Evolutionary conservation across 345 rosid genomes (phyloP).

Genomic region (Capsella bursapastoris): DNA sequence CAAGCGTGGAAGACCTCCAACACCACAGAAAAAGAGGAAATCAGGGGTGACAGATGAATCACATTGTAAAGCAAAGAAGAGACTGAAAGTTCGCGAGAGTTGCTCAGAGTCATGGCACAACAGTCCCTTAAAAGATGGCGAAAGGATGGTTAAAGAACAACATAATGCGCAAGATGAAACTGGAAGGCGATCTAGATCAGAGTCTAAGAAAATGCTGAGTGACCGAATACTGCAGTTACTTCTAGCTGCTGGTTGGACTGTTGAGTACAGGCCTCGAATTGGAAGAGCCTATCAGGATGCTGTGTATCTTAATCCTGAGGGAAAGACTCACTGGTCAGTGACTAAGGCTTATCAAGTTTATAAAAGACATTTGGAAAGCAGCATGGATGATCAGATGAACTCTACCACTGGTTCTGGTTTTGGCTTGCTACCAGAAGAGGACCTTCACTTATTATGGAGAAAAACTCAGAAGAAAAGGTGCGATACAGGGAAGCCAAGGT

Average conservation of each 20-base stretch:
- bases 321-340: slow-evolving; percentile 94
- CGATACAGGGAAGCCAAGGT: slow-evolving; percentile 56
- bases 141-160: slow-evolving; percentile 28
- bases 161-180: slow-evolving; percentile 33
- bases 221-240: slow-evolving; percentile 71
- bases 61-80: slow-evolving; percentile 28
- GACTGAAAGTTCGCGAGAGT: slow-evolving; percentile 21
- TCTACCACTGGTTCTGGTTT: slow-evolving; percentile 57
- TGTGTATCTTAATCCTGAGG: slow-evolving; percentile 90
- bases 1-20: slow-evolving; percentile 38
- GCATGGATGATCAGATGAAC: slow-evolving; percentile 44
- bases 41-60: slow-evolving; percentile 35
- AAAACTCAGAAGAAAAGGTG: slow-evolving; percentile 52
- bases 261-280: slow-evolving; percentile 76
- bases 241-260: slow-evolving; percentile 83
- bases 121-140: slow-evolving; percentile 23
- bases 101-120: slow-evolving; percentile 24
- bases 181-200: slow-evolving; percentile 38
- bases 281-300: slow-evolving; percentile 70
- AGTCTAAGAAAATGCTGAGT: slow-evolving; percentile 62
- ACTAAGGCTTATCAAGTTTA: slow-evolving; percentile 81
- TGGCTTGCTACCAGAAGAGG: slow-evolving; percentile 73
- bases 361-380: slow-evolving; percentile 56
- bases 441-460: slow-evolving; percentile 61
- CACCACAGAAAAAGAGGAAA: slow-evolving; percentile 33